These are phyloP conservation scores for Clitopilus hobsonii DNA, from an alignment of 768 basidiomycete species.

Conservation along the genomic window DNA sequence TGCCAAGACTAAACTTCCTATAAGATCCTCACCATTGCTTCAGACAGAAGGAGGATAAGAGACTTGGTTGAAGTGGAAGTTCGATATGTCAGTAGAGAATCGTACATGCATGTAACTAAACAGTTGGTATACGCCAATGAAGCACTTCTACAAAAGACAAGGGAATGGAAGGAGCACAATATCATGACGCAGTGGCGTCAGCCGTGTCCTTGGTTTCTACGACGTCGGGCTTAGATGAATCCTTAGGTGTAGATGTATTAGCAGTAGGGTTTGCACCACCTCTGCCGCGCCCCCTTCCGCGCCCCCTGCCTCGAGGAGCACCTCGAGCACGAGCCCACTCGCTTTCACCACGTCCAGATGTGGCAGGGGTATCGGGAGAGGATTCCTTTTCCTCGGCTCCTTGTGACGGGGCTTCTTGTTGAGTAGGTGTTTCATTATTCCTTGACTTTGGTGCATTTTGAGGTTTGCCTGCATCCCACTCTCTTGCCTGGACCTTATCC, in stretches of 20 bases:
- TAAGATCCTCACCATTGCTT: constrained; percentile 1
- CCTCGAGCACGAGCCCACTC: constrained; percentile 19
- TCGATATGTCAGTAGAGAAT: neutral
- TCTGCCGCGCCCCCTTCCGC: constrained; percentile 32
- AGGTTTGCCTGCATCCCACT: constrained; percentile 82
- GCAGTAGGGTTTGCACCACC: neutral
- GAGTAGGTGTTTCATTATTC: constrained; percentile 4
- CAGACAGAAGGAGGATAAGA: neutral
- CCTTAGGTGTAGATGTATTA: constrained; percentile 4
- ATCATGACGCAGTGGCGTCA: constrained; percentile 2
- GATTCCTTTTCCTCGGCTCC: constrained; percentile 7
- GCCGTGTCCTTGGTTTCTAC: neutral
- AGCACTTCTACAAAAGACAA: constrained; percentile 3
- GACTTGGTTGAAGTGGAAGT: neutral
- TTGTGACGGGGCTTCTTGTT: neutral
- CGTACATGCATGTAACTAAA: neutral
- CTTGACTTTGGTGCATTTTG: constrained; percentile 6
- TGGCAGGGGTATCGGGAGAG: constrained; percentile 1
- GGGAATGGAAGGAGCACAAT: neutral
- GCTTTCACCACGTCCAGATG: constrained; percentile 24
- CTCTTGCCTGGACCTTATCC: constrained; percentile 72
- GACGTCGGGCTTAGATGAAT: neutral
- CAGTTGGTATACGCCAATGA: constrained; percentile 2
- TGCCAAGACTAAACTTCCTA: constrained; percentile 7
- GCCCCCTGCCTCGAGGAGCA: constrained; percentile 20